Percentiles rank a stretch among this genome's conserved stretches.
Conservation (phyloP, 768 basidiomycete species). For the Mycena metata region DNA sequence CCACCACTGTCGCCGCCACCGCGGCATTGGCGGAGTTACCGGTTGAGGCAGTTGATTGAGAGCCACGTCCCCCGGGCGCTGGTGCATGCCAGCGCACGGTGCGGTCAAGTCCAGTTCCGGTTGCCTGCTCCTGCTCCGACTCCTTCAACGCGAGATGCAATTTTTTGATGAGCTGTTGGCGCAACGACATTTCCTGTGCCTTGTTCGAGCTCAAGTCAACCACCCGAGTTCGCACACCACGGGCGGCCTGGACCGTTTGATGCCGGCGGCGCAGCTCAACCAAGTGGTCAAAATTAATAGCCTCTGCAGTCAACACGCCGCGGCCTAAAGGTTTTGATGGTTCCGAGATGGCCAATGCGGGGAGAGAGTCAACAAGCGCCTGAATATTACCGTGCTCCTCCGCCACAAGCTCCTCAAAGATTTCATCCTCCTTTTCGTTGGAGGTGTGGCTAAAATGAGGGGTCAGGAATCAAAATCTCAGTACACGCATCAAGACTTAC, state of each 20-base stretch:
- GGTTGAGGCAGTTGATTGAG: background rate
- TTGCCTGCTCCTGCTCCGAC: slow-evolving; percentile 8
- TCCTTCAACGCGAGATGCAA: slow-evolving; percentile 17
- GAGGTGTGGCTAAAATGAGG: background rate
- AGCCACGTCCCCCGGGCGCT: background rate
- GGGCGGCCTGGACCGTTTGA: slow-evolving; percentile 33
- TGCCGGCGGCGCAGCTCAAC: slow-evolving; percentile 29
- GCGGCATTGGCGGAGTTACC: background rate
- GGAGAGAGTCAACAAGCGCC: background rate
- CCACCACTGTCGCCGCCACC: background rate
- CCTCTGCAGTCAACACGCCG: background rate
- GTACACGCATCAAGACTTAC: too few relatives aligned
- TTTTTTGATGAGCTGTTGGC: slow-evolving; percentile 19
- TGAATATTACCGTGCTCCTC: background rate
- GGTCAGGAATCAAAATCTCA: background rate
- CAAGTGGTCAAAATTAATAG: slow-evolving; percentile 20
- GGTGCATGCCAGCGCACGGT: background rate
- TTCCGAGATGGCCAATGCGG: background rate
- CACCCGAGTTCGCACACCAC: slow-evolving; percentile 14
- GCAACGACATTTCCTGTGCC: slow-evolving; percentile 2
- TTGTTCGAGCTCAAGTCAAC: background rate
- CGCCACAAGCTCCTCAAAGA: slow-evolving; percentile 1
- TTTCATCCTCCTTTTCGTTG: background rate
- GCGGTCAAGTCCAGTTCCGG: background rate
- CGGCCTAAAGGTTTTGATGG: slow-evolving; percentile 11